These are phyloP conservation scores for Rhodosporidiobolus odoratus DNA, from an alignment of 768 basidiomycete species.

Conservation along the genomic window DNA sequence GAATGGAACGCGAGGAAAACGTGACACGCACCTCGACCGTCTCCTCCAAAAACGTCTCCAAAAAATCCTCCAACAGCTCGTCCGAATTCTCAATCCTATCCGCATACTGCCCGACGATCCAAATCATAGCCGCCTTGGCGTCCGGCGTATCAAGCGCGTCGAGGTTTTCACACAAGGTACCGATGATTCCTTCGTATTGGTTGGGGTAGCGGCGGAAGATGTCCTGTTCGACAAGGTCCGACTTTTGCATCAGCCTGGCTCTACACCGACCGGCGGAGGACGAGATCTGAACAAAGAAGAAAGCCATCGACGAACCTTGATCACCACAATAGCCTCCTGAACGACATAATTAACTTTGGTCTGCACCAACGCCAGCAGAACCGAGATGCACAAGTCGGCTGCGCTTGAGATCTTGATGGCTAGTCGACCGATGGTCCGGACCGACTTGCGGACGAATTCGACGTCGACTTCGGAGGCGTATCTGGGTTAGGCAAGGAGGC, in stretches of 20 bases:
- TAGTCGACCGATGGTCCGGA: conserved; percentile 92
- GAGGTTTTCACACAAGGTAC: conserved; percentile 82
- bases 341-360: conserved; percentile 94
- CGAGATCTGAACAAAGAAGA: too few relatives aligned
- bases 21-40: conserved; percentile 67
- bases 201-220: conserved; percentile 96
- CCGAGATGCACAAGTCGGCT: conserved; percentile 82
- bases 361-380: conserved; percentile 76
- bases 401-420: conserved; percentile 92
- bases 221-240: conserved; percentile 49
- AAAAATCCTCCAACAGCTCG: conserved; percentile 84
- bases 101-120: conserved; percentile 96
- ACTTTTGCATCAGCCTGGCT: background rate
- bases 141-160: conserved; percentile 92
- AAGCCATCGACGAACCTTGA: conserved; percentile 53
- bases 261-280: too few relatives aligned
- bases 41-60: conserved; percentile 85
- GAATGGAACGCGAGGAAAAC: background rate
- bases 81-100: conserved; percentile 92
- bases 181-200: conserved; percentile 92
- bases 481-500: conserved; percentile 48
- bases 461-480: conserved; percentile 98
- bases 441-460: conserved; percentile 96
- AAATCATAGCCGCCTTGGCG: conserved; percentile 93
- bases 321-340: conserved; percentile 94